Percentiles rank a stretch among this genome's conserved stretches.
These are phyloP conservation scores for Phellinidium pouzarii DNA, from an alignment of 1,284 basidiomycete species.

Conservation along the genomic window DNA sequence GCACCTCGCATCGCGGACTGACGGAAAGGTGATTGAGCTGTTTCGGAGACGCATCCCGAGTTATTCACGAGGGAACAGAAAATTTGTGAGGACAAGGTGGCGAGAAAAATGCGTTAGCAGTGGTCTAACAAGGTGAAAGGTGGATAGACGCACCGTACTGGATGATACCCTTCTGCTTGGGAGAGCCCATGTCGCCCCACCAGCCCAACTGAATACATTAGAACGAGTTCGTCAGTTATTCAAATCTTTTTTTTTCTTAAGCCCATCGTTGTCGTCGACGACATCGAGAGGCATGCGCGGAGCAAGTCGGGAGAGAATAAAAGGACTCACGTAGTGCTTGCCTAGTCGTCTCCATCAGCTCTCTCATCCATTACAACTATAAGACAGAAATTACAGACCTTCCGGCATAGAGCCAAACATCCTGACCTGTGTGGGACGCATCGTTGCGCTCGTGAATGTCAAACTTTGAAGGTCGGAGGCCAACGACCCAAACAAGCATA, in stretches of 20 bases:
- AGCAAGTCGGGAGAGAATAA: neutral
- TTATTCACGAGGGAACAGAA: conserved; percentile 2
- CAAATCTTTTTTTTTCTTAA: neutral
- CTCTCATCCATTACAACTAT: neutral
- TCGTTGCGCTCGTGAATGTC: conserved; percentile 28
- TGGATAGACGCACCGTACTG: conserved; percentile 64
- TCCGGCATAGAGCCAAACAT: conserved; percentile 71
- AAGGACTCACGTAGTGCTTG: conserved; percentile 60
- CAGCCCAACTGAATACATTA: conserved; percentile 60
- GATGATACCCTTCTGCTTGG: conserved; percentile 73
- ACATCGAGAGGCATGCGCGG: conserved; percentile 17
- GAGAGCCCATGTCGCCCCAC: conserved; percentile 82
- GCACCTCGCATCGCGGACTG: conserved; percentile 68
- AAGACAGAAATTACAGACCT: conserved; percentile 36
- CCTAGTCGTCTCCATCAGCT: conserved; percentile 26
- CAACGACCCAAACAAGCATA: neutral
- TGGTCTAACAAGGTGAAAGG: too few relatives aligned
- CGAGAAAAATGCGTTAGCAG: conserved; percentile 12
- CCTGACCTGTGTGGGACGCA: conserved; percentile 62
- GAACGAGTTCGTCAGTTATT: neutral
- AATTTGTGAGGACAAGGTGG: neutral
- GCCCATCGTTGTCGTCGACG: neutral
- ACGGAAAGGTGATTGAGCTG: conserved; percentile 79
- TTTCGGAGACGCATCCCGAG: neutral
- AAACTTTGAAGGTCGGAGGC: neutral